These are phyloP conservation scores for Pseudocercospora fijiensis DNA, from an alignment of 2,329 filamentous ascomycete genomes.

Conservation along the genomic window DNA sequence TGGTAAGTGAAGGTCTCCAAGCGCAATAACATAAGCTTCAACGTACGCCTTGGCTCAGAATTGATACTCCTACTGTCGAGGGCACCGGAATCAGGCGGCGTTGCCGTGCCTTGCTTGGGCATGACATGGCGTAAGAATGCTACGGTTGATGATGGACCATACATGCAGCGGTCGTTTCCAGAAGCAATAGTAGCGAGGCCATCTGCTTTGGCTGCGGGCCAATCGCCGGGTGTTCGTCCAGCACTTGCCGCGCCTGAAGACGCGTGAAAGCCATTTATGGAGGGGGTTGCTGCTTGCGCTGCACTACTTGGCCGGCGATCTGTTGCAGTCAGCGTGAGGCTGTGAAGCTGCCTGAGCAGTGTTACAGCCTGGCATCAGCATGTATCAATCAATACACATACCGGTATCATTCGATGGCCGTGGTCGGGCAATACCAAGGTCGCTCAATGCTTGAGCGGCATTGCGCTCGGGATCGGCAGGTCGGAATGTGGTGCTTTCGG, in stretches of 20 bases:
- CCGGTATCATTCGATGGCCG: background rate
- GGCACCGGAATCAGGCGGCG: slow-evolving; percentile 10
- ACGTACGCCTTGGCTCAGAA: slow-evolving; percentile 12
- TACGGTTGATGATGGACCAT: slow-evolving; percentile 31
- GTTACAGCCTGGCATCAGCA: background rate
- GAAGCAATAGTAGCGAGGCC: slow-evolving; percentile 27
- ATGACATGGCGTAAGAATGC: slow-evolving; percentile 29
- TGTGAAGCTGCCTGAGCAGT: background rate
- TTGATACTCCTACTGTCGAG: background rate
- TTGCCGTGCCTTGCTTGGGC: slow-evolving; percentile 23
- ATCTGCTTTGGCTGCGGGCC: slow-evolving; percentile 21
- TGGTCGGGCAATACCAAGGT: slow-evolving; percentile 19
- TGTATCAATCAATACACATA: background rate
- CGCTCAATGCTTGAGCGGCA: slow-evolving; percentile 24
- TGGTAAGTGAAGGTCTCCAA: background rate
- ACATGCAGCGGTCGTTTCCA: slow-evolving; percentile 24
- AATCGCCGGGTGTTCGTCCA: slow-evolving; percentile 7
- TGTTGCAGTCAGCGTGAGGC: background rate
- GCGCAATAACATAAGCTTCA: background rate
- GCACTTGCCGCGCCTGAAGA: slow-evolving; percentile 3
- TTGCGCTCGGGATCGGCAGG: slow-evolving; percentile 21
- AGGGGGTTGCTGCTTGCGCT: background rate
- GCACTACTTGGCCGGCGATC: slow-evolving; percentile 5
- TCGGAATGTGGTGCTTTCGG: slow-evolving; percentile 4
- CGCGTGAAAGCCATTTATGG: background rate